Evolutionary conservation across 345 rosid genomes (phyloP).

Genomic region (Alliaria petiolata): DNA sequence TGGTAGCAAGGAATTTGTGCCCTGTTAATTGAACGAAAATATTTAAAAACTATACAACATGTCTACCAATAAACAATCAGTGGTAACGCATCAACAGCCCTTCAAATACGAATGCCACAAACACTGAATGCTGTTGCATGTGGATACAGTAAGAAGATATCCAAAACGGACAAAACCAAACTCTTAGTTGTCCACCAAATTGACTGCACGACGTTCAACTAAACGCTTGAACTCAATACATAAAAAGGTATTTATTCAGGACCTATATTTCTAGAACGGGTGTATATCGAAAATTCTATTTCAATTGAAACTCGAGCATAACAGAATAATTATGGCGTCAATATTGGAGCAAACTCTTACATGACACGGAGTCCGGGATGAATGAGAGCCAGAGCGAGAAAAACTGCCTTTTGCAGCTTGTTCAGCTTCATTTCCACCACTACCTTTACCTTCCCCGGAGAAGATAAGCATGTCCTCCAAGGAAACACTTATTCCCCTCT

Average conservation of each 20-base stretch:
- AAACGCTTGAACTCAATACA: too few relatives aligned
- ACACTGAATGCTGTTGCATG: neutral
- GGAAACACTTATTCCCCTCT: slow-evolving; percentile 33
- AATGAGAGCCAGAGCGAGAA: slow-evolving; percentile 36
- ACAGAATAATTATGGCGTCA: neutral
- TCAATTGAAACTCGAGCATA: neutral
- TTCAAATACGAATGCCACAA: neutral
- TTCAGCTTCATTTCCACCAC: slow-evolving; percentile 32
- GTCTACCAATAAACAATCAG: neutral
- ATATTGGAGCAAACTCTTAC: slow-evolving; percentile 40
- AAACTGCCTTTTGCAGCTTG: slow-evolving; percentile 26
- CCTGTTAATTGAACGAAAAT: slow-evolving; percentile 36
- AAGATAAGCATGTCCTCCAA: slow-evolving; percentile 60
- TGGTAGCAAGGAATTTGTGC: slow-evolving; percentile 54
- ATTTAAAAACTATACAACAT: neutral
- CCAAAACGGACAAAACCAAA: neutral
- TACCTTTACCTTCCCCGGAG: slow-evolving; percentile 38
- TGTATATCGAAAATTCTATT: neutral
- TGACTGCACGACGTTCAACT: too few relatives aligned
- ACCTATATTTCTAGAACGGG: neutral
- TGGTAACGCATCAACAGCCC: neutral
- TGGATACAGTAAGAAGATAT: neutral
- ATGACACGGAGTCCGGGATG: slow-evolving; percentile 44
- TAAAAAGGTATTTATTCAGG: neutral
- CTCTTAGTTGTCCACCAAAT: too few relatives aligned